phyloP scores from a whole-genome alignment of 2,329 filamentous ascomycete genomes.

The Talaromyces sp. region DNA sequence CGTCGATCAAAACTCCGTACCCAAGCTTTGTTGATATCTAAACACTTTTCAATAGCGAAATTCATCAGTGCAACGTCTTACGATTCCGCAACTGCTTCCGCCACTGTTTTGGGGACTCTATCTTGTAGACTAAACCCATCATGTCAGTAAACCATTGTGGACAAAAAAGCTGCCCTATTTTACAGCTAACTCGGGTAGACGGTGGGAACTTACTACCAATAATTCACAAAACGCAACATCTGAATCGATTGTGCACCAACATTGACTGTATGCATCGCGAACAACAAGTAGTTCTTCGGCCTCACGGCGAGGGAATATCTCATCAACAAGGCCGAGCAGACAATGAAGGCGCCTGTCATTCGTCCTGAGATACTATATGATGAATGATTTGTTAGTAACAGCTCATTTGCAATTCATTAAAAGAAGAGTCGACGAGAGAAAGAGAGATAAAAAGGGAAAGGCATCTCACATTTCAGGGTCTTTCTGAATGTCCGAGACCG shows the following conservation, averaged over 20 bases:
- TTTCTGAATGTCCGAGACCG: conserved; percentile 19
- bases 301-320: conserved; percentile 21
- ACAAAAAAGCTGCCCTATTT: not conserved
- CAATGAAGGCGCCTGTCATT: conserved; percentile 19
- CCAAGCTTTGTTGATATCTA: not conserved
- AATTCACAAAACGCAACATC: conserved; percentile 16
- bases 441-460: not conserved
- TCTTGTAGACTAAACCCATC: conserved; percentile 6
- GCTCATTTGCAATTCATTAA: not conserved
- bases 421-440: not conserved
- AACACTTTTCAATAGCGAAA: not conserved
- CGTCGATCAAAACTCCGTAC: not conserved
- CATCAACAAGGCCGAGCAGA: conserved; percentile 19
- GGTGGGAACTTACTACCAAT: conserved; percentile 18
- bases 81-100: not conserved
- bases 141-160: too few species aligned
- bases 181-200: not conserved
- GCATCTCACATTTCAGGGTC: conserved; percentile 20
- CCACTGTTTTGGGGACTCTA: not conserved
- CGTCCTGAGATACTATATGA: conserved; percentile 17
- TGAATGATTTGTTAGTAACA: not conserved
- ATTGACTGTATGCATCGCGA: conserved; percentile 21
- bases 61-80: not conserved
- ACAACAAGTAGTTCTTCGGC: conserved; percentile 20
- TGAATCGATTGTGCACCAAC: conserved; percentile 19